Evolutionary conservation across 768 basidiomycete species (phyloP), one percentile per base, ranked within the genome.

Genomic region (Piloderma croceum): DNA sequence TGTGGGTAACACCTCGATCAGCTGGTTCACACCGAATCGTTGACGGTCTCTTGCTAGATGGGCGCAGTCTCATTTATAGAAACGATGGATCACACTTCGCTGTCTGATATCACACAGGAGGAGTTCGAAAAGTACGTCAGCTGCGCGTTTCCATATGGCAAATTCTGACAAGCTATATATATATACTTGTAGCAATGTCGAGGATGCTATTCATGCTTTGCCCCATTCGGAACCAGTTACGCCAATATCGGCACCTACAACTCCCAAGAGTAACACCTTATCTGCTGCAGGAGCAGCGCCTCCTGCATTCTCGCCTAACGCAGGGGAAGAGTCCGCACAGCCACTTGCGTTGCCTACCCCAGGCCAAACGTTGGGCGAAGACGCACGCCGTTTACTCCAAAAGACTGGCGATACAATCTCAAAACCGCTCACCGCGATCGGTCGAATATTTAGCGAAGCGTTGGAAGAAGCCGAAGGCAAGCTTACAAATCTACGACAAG

Each of bases 11-110:
- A 2, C 24, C 3, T 24, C 19, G 45, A 0, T 19, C 3, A 18
- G 6, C 6, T 22, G 4, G 6, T 15, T 45, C 4, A 9, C 38
- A 11, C 15, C 7, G 31, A 32, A 36, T 39, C 17, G 13, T 36
- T 19, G 9, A 24, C 39, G 15, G n/a, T n/a, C n/a, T n/a, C n/a
- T 22, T 6, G 4, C 6, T 46, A 97, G 91, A 93, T 86, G 78
- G 96, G 91, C 3, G 91, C 96, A 2, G 89, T 98, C 24, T 88
- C 90, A 1, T 99, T 97, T 59, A 92, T 99, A 46, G 96, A 99
- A 63, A 89, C 91, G 0, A 92, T 99, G 90, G 96, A 98, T 58
- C 88, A 93, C 43, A 84, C 90, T 0, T 87, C 88, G 6, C 65
- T 99, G 31, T 94, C 91, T n/a, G 83, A 88, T 51, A 97, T 98